Conservation (phyloP, 306 rosid species). For the Dalbergia cultrata region DNA sequence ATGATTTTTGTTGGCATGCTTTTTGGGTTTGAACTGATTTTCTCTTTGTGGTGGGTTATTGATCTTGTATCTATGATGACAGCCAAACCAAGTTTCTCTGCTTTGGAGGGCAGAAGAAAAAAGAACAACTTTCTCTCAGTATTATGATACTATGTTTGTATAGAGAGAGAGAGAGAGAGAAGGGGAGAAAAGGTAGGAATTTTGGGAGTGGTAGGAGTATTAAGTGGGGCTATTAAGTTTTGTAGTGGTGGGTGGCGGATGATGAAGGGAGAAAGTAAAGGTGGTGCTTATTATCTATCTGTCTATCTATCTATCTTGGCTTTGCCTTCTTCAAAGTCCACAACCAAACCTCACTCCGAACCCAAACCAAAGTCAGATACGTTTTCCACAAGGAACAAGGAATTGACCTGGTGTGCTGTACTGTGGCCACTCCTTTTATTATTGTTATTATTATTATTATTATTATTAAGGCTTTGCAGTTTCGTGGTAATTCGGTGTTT, state of each 20-base stretch:
- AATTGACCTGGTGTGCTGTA: conserved; percentile 7
- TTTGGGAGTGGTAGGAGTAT: neutral
- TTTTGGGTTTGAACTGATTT: conserved; percentile 37
- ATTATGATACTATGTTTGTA: conserved; percentile 13
- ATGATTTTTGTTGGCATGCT: conserved; percentile 51
- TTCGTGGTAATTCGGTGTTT: neutral
- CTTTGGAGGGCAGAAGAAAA: conserved; percentile 9
- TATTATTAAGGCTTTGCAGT: neutral
- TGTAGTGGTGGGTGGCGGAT: conserved; percentile 55
- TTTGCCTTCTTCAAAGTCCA: conserved; percentile 55
- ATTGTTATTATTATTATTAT: neutral
- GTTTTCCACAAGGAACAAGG: conserved; percentile 41
- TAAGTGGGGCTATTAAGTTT: conserved; percentile 30
- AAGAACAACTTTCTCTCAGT: conserved; percentile 34
- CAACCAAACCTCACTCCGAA: conserved; percentile 57
- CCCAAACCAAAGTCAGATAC: conserved; percentile 41
- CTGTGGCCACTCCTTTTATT: neutral
- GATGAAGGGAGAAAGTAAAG: conserved; percentile 48
- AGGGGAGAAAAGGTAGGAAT: conserved; percentile 8
- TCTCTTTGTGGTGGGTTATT: conserved; percentile 29
- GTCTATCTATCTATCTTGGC: neutral
- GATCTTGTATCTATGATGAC: conserved; percentile 40
- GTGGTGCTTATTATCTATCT: conserved; percentile 41
- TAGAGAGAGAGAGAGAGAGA: conserved; percentile 40
- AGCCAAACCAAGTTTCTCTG: conserved; percentile 10